Evolutionary conservation across 129 eudicot genomes (phyloP).

Genomic region (Arctium minus): DNA sequence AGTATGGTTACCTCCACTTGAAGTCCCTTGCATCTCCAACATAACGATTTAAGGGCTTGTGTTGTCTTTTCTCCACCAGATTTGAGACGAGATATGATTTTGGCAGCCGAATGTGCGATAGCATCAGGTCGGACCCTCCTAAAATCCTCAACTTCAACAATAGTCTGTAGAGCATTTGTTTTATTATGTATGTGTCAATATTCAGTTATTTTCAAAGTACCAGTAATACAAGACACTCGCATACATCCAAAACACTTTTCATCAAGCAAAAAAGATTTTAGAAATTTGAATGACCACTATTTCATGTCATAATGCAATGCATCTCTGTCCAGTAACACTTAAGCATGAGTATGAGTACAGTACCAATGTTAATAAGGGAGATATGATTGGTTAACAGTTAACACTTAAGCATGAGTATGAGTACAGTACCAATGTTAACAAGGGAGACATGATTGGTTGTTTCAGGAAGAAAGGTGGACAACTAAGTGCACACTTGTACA

Average conservation of each 20-base stretch:
- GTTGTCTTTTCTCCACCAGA: constrained; percentile 91
- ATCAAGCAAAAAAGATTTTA: no score
- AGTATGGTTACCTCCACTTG: constrained; percentile 80
- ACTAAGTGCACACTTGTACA: no score
- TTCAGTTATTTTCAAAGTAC: constrained; percentile 8
- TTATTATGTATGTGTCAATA: background rate
- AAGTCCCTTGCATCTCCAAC: constrained; percentile 91
- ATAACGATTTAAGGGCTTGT: constrained; percentile 76
- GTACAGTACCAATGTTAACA: no score
- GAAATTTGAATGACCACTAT: background rate
- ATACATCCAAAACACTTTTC: background rate
- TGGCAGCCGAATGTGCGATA: constrained; percentile 89
- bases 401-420: no score
- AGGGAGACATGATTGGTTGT: no score
- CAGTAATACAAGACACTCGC: background rate
- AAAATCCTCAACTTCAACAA: constrained; percentile 79
- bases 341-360: no score
- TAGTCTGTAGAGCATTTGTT: constrained; percentile 40
- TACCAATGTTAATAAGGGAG: no score
- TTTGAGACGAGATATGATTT: constrained; percentile 76
- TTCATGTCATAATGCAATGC: no score
- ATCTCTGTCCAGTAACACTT: no score
- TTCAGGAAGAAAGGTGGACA: no score
- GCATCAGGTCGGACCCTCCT: constrained; percentile 92
- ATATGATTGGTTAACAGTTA: no score